phyloP scores from a whole-genome alignment of 352 stramenopile species.

The Phytophthora sp. region DNA sequence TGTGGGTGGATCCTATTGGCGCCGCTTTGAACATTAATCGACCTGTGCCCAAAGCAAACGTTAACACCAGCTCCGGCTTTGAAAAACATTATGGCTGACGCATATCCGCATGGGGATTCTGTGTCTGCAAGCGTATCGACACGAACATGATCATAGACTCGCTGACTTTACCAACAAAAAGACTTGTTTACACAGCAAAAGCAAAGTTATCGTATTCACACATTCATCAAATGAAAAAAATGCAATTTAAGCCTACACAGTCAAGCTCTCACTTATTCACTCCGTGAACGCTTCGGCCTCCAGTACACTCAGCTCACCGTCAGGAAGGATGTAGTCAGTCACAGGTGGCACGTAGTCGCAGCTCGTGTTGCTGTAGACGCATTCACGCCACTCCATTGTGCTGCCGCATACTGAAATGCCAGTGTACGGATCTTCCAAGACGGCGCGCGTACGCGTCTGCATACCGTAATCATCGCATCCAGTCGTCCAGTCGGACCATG shows the following conservation, averaged over 20 bases:
- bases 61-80: too few relatives aligned
- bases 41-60: too few relatives aligned
- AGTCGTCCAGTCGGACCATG: slow-evolving; percentile 57
- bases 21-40: too few relatives aligned
- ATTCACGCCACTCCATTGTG: slow-evolving; percentile 37
- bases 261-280: not conserved
- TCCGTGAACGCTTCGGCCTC: slow-evolving; percentile 28
- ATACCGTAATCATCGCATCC: slow-evolving; percentile 50
- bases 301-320: slow-evolving; percentile 1
- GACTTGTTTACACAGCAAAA: too few relatives aligned
- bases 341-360: slow-evolving; percentile 29
- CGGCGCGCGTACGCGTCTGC: slow-evolving; percentile 45
- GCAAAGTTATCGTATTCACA: not conserved
- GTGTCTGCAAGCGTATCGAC: too few relatives aligned
- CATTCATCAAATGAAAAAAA: not conserved
- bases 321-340: slow-evolving; percentile 18
- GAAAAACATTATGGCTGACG: too few relatives aligned
- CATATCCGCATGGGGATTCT: too few relatives aligned
- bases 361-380: slow-evolving; percentile 46
- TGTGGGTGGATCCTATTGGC: too few relatives aligned
- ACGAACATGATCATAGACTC: too few relatives aligned
- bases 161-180: too few relatives aligned
- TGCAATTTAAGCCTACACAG: slow-evolving; percentile 8
- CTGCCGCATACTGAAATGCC: slow-evolving; percentile 25
- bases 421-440: slow-evolving; percentile 49